These are phyloP conservation scores for Azolla pinnata DNA, from an alignment of 75 land plant species.

Conservation along the genomic window DNA sequence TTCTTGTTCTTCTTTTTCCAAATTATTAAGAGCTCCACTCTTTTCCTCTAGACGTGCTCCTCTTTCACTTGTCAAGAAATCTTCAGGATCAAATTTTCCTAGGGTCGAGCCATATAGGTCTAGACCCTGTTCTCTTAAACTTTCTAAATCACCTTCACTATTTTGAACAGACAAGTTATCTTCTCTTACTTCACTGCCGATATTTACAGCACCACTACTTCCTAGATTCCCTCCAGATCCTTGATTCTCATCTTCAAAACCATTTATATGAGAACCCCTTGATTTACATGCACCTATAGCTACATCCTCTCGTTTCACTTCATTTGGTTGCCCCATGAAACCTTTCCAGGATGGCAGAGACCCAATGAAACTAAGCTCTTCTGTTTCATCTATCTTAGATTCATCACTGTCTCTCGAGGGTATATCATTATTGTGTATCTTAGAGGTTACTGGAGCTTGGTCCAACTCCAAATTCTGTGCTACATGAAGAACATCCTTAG, in stretches of 20 bases:
- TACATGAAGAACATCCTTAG: neutral
- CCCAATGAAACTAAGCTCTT: neutral
- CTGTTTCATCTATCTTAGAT: neutral
- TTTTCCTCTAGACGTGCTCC: neutral
- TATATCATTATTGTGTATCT: too few relatives aligned
- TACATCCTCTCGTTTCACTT: conserved; percentile 4
- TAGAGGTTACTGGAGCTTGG: too few relatives aligned
- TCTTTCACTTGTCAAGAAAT: neutral
- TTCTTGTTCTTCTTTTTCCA: conserved; percentile 17
- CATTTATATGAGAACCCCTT: neutral
- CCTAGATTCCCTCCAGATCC: conserved; percentile 18
- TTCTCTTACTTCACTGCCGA: conserved; percentile 29
- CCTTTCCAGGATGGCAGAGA: conserved; percentile 27
- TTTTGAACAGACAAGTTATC: conserved; percentile 14
- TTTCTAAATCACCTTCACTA: conserved; percentile 35
- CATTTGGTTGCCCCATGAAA: conserved; percentile 8
- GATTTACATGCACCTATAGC: neutral
- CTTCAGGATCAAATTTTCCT: neutral
- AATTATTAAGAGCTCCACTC: conserved; percentile 5
- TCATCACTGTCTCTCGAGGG: too few relatives aligned
- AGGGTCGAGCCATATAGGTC: conserved; percentile 6
- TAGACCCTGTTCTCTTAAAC: conserved; percentile 17
- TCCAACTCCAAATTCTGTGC: neutral
- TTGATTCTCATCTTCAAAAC: conserved; percentile 13
- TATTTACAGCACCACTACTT: conserved; percentile 21